A percentile compares a stretch with the other conserved stretches of the same genome.
phyloP scores from a whole-genome alignment of 1,139 yeast species.

The Suhomyces maxii region DNA sequence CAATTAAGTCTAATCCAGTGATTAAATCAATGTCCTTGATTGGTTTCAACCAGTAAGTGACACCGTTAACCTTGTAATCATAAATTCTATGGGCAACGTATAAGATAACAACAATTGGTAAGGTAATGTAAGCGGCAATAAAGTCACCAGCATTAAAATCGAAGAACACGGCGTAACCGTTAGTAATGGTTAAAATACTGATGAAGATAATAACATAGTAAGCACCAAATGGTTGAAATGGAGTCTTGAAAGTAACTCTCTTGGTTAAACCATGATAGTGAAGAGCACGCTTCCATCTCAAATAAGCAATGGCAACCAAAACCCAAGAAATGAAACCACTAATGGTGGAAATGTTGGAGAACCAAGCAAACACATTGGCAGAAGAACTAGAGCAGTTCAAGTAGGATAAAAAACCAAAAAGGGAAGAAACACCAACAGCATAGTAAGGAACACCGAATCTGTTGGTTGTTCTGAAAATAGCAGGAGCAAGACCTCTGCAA shows the following conservation, averaged over 20 bases:
- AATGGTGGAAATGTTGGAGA: constrained; percentile 69
- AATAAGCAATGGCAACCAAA: constrained; percentile 43
- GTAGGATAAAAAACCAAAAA: constrained; percentile 59
- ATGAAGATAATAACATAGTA: constrained; percentile 50
- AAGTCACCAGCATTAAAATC: constrained; percentile 52
- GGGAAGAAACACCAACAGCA: constrained; percentile 43
- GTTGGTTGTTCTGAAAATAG: constrained; percentile 53
- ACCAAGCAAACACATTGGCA: constrained; percentile 59
- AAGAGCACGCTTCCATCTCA: constrained; percentile 58
- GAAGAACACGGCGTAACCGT: constrained; percentile 61
- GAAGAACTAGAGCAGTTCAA: constrained; percentile 59
- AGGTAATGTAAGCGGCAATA: constrained; percentile 60
- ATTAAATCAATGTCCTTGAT: constrained; percentile 44
- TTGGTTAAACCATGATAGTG: constrained; percentile 39
- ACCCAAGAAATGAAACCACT: constrained; percentile 74
- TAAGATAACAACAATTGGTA: constrained; percentile 52
- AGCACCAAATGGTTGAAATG: constrained; percentile 52
- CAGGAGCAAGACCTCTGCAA: constrained; percentile 63
- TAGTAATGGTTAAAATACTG: constrained; percentile 49
- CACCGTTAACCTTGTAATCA: constrained; percentile 29
- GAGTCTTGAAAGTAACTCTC: constrained; percentile 49
- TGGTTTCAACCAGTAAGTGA: constrained; percentile 35
- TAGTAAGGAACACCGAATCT: constrained; percentile 61
- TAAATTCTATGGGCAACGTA: constrained; percentile 45
- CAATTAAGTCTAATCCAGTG: constrained; percentile 45